phyloP scores from a whole-genome alignment of 2,329 filamentous ascomycete genomes.

The Fusarium nelsonii region DNA sequence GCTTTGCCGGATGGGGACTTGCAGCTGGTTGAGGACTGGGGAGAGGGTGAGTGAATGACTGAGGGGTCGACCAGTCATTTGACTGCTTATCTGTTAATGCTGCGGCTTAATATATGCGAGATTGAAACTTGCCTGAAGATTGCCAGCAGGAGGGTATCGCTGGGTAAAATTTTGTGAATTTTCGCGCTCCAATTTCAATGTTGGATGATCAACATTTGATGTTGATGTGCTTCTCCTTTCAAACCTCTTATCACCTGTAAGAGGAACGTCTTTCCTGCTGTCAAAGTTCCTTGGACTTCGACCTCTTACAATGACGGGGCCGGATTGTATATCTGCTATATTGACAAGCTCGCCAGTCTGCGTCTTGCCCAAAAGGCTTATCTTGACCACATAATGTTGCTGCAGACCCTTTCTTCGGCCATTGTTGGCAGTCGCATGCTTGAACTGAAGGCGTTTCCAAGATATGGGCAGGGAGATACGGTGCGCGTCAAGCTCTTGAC shows the following conservation, averaged over 20 bases:
- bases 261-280: conserved; percentile 84
- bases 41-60: conserved; percentile 52
- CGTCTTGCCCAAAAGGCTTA: conserved; percentile 85
- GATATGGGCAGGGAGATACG: conserved; percentile 85
- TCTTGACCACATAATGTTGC: conserved; percentile 91
- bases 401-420: conserved; percentile 93
- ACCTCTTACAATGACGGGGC: conserved; percentile 94
- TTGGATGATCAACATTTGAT: conserved; percentile 50
- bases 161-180: conserved; percentile 48
- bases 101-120: not conserved
- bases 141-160: conserved; percentile 52
- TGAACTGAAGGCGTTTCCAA: conserved; percentile 95
- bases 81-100: conserved; percentile 49
- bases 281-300: conserved; percentile 95
- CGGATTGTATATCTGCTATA: conserved; percentile 88
- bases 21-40: conserved; percentile 48
- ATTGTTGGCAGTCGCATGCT: conserved; percentile 96
- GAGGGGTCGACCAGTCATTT: conserved; percentile 61
- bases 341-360: conserved; percentile 73
- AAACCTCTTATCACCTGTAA: conserved; percentile 67
- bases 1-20: conserved; percentile 64
- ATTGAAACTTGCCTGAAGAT: conserved; percentile 51
- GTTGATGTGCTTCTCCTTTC: conserved; percentile 60
- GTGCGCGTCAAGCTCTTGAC: conserved; percentile 80
- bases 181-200: conserved; percentile 53